Evolutionary conservation across 495 filamentous ascomycete species (phyloP), one percentile per base, ranked within the genome.

Genomic region (Sordaria brevicollis): DNA sequence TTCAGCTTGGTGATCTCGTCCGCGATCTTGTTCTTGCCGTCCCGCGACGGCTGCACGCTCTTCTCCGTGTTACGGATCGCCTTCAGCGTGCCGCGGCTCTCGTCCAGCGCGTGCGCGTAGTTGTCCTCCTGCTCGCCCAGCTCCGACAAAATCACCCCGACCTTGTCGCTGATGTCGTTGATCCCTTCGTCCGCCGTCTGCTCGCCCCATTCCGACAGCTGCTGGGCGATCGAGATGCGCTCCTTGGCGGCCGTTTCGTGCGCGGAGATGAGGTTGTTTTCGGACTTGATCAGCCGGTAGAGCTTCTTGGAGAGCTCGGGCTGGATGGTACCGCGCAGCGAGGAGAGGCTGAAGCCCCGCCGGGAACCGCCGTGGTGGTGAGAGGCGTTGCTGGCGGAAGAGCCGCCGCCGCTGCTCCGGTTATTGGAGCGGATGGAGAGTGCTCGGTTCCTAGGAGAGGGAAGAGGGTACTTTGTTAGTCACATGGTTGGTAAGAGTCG

Each of bases 121-220:
- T 84, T 72, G 71, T 97, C 93, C 75, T 98, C 95, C 81, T 96
- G 93, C 76, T 95, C 91, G 39, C 93, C 95, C 37, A 99, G 85
- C 82, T 97, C 95, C 1, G 90, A 89, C 66, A 99, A 82, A 75
- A 99, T 82, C 36, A 98, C 95, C 35, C 92, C 96, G 49, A 99
- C 81, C 82, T 98, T 98, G 82, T 98, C 96, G 70, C 90, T 90
- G 69, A 99, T 86, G 77, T 97, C 94, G 9, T 88, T 92, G 74
- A 99, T 81, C 39, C 89, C 89, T 65, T 95, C 93, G 77, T 99
- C 95, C 4, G 85, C 84, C 3, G 93, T 95, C 49, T 89, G 86
- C 78, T 97, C 93, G 67, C 95, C 96, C 96, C 96, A 98, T 69
- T 97, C 95, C 5, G 91, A 94, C n/a, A 99, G 87, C 81, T 97